Evolutionary conservation across 805 yeast genomes (phyloP), one percentile per base, ranked within the genome.

Genomic region (Kuraishia capsulata): DNA sequence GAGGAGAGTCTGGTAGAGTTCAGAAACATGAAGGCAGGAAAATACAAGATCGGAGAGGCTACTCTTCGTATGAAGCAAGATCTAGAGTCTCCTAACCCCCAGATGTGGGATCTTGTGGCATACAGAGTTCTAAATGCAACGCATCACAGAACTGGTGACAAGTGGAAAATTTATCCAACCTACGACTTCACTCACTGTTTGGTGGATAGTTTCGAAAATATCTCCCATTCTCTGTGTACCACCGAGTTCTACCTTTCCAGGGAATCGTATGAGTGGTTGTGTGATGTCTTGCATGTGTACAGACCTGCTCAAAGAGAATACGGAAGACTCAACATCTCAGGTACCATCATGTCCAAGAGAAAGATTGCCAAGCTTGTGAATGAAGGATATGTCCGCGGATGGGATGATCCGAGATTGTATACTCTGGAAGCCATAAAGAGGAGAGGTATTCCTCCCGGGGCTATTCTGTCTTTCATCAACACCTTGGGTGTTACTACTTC

Each of bases 61-160:
- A 87, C 88, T 9, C 71, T 92, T 56, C 81, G 99, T 65, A 92
- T 92, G 97, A 90, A 90, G 59, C 96, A 87, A 69, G 96, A 92
- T 54, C 66, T 92, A 45, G 56, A 61, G 6, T 83, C 92, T 14
- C 95, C 96, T 45, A 84, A 86, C 46, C 99, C 99, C 14, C 98
- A 92, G 66, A 92, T 92, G 98, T 92, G 99, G 99, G 99, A 92
- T 64, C 72, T 92, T 47, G 92, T 92, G 44, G 98, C 98, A 10
- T 92, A 92, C 65, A 77, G 99, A 59, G 96, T 92, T 3, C 69
- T 92, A 51, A 73, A 90, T 50, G 88, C 95, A 11, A 76, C 88
- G 25, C 98, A 92, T 63, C 95, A 90, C 63, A 81, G 97, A 65
- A 92, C 98, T 10, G 99, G 97, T 40, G 81, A 77, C 56, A 85